Percentiles rank a stretch among this genome's conserved stretches.
These are phyloP conservation scores for Aureobasidium leucospermi DNA, from an alignment of 2,329 filamentous ascomycete species.

Conservation along the genomic window DNA sequence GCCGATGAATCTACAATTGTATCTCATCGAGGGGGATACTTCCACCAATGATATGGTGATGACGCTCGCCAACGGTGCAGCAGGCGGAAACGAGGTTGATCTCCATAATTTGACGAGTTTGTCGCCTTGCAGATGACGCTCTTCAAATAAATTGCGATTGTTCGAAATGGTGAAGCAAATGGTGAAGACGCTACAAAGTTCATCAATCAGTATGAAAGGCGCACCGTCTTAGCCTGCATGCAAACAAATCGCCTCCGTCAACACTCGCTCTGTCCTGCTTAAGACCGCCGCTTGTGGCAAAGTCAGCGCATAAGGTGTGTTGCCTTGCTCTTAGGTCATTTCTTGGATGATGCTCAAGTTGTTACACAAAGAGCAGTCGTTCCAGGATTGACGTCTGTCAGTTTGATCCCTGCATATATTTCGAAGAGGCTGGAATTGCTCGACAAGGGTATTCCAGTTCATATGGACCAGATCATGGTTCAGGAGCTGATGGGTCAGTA, in stretches of 20 bases:
- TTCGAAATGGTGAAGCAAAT: slow-evolving; percentile 93
- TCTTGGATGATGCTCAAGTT: neutral
- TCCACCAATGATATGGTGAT: slow-evolving; percentile 95
- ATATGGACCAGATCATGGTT: neutral
- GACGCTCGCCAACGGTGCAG: slow-evolving; percentile 85
- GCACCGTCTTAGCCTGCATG: neutral
- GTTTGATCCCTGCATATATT: neutral
- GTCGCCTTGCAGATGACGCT: slow-evolving; percentile 61
- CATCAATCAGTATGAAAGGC: slow-evolving; percentile 67
- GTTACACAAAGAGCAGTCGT: neutral
- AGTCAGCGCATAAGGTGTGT: neutral
- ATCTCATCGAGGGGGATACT: slow-evolving; percentile 94
- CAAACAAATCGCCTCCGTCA: neutral
- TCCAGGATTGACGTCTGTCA: neutral
- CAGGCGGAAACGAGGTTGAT: slow-evolving; percentile 26
- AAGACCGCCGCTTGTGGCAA: neutral
- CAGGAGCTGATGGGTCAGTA: neutral
- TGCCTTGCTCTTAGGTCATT: neutral
- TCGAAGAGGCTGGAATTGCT: neutral
- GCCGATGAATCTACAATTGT: neutral
- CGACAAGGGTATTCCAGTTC: neutral
- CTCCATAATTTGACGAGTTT: slow-evolving; percentile 44
- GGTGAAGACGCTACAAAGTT: slow-evolving; percentile 98
- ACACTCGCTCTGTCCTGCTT: neutral
- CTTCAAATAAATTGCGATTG: slow-evolving; percentile 71